Evolutionary conservation across 257 asterid genomes (phyloP).

Genomic region (Solanum commersonii): DNA sequence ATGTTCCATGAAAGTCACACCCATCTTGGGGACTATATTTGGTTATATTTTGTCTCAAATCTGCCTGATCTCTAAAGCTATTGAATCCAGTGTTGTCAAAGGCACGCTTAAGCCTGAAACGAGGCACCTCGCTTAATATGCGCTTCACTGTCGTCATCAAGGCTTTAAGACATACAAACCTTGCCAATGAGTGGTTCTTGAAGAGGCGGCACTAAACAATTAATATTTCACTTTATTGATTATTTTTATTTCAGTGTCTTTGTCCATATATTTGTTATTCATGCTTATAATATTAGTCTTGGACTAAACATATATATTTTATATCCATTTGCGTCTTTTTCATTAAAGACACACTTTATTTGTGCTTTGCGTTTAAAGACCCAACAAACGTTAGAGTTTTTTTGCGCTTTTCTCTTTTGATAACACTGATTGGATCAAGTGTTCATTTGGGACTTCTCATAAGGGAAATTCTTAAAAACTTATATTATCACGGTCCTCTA

Average conservation of each 20-base stretch:
- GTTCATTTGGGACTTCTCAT: background rate
- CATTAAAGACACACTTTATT: background rate
- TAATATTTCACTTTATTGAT: background rate
- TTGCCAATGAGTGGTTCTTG: background rate
- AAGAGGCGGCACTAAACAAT: background rate
- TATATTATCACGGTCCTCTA: background rate
- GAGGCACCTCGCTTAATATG: background rate
- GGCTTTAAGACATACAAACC: background rate
- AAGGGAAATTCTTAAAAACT: background rate
- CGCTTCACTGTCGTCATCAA: background rate
- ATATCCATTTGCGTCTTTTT: background rate
- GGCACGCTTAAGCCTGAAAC: background rate
- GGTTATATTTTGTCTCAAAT: background rate
- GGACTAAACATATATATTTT: background rate
- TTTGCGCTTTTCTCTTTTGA: background rate
- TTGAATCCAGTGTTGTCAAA: background rate
- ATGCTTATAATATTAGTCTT: background rate
- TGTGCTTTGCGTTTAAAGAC: background rate
- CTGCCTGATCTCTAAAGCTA: background rate
- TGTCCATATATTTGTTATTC: background rate
- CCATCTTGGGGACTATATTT: background rate
- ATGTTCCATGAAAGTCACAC: background rate
- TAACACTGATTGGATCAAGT: background rate
- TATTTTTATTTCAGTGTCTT: background rate
- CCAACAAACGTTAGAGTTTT: background rate